Base-by-base conservation (phyloP, 2,329 filamentous ascomycete species). In the Blastomyces gilchristii region DNA sequence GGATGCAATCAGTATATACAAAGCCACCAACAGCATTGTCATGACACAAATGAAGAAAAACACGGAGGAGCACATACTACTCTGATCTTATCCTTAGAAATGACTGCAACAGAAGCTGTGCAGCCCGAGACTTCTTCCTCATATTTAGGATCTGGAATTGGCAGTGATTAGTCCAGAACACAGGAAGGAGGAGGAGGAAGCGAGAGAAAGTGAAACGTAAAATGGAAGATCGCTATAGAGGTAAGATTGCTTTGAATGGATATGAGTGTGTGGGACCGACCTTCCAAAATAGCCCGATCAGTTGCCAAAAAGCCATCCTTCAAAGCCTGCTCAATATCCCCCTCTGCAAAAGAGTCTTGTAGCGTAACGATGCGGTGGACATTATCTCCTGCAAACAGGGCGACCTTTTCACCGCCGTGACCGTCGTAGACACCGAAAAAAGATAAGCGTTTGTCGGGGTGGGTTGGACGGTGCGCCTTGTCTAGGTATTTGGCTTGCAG, bases 371-470 rank as follows among this genome's bases (percentile, higher is more conserved):
- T 99, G 75, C 91, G 87, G 80, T 97, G 90, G 73, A 99, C 87
- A 73, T 97, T 86, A 70, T 95, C 88, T 72, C 94, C 94, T 4
- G 93, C 87, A 75, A 96, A 99, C 64, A 94, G 79, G 60, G 94
- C 94, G 52, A 99, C 94, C 77, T 96, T 96, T 77, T 97, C 92
- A 73, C 94, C 94, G 70, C 94, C 94, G 76, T 99, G 94, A 57
- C 94, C 94, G 76, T 99, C 94, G 75, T 95, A 99, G 68, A 99
- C 94, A 72, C 93, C 94, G 74, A 99, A 99, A 81, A 96, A 97
- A 69, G 91, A 91, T 72, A 97, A 82, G 74, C 89, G 87, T 71
- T 87, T 85, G 71, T 87, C 81, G 70, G 87, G 83, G 60, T 85
- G 82, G 62, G 85, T 85, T 70, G 87, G 83, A 3, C 39, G 47